Percentiles rank a stretch among this genome's conserved stretches.
phyloP scores from a whole-genome alignment of 805 yeast species.

The Pichia ethanolica region DNA sequence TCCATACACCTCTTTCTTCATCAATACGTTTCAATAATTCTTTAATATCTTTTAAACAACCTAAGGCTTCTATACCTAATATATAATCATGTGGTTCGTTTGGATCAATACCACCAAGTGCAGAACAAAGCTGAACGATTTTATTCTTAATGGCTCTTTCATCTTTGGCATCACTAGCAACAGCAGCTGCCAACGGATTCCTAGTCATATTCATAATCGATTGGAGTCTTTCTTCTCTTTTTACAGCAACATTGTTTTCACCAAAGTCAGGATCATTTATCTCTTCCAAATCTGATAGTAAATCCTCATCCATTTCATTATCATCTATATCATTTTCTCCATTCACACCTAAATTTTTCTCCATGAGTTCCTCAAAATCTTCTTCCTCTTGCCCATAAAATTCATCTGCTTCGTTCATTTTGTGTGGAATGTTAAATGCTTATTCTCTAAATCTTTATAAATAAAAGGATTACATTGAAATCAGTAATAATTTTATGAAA shows the following conservation, averaged over 20 bases:
- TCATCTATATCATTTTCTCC: slow-evolving; percentile 1
- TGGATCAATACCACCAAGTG: slow-evolving; percentile 85
- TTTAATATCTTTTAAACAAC: slow-evolving; percentile 81
- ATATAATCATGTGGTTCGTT: slow-evolving; percentile 43
- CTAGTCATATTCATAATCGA: slow-evolving; percentile 6
- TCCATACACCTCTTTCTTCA: slow-evolving; percentile 59
- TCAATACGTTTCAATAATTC: slow-evolving; percentile 84
- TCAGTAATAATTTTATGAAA: too few species aligned
- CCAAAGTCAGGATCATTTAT: background rate
- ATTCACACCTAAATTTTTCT: slow-evolving; percentile 3
- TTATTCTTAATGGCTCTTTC: slow-evolving; percentile 51
- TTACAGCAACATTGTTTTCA: background rate
- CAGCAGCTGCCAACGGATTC: background rate
- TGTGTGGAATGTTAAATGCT: background rate
- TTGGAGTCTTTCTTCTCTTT: slow-evolving; percentile 6
- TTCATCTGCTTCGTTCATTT: slow-evolving; percentile 9
- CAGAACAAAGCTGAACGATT: slow-evolving; percentile 74
- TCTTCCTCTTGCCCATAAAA: slow-evolving; percentile 18
- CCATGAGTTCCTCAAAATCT: slow-evolving; percentile 15
- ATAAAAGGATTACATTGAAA: too few species aligned
- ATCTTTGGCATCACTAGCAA: slow-evolving; percentile 10
- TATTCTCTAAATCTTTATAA: background rate
- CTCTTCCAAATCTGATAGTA: slow-evolving; percentile 5
- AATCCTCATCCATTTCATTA: slow-evolving; percentile 5
- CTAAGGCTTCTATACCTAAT: slow-evolving; percentile 81